phyloP scores from a whole-genome alignment of 768 basidiomycete species.

The Rossbeevera mucosa region DNA sequence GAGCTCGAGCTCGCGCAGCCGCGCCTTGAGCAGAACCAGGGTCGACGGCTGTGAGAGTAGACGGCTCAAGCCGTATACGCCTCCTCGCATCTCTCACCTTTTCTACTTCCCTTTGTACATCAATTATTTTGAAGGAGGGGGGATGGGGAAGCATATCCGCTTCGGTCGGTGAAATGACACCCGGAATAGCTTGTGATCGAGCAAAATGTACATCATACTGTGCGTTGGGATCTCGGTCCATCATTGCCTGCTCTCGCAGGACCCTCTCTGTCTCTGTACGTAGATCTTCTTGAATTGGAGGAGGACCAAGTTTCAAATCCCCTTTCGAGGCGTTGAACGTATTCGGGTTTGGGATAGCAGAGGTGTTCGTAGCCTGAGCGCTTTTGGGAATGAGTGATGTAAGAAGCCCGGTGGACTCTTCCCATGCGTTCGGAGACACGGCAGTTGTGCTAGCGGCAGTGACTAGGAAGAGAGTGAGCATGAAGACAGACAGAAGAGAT shows the following conservation, averaged over 20 bases:
- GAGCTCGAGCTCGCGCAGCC: slow-evolving; percentile 51
- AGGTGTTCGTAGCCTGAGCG: slow-evolving; percentile 34
- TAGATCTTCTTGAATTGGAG: slow-evolving; percentile 75
- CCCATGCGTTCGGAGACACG: slow-evolving; percentile 65
- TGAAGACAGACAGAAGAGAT: background rate
- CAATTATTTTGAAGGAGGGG: slow-evolving; percentile 73
- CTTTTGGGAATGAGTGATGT: slow-evolving; percentile 70
- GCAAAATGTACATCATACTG: slow-evolving; percentile 60
- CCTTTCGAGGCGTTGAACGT: slow-evolving; percentile 75
- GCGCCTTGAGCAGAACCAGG: slow-evolving; percentile 54
- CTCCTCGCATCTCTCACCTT: slow-evolving; percentile 86
- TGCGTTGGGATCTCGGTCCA: slow-evolving; percentile 62
- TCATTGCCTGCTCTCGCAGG: slow-evolving; percentile 75
- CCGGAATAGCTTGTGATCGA: slow-evolving; percentile 47
- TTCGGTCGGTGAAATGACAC: slow-evolving; percentile 59
- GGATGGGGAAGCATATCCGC: slow-evolving; percentile 79
- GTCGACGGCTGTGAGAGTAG: slow-evolving; percentile 53
- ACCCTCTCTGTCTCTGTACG: slow-evolving; percentile 75
- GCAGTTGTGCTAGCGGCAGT: slow-evolving; percentile 65
- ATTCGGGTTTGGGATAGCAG: slow-evolving; percentile 53
- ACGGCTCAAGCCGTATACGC: slow-evolving; percentile 85
- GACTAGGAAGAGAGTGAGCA: slow-evolving; percentile 42
- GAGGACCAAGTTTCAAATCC: slow-evolving; percentile 80
- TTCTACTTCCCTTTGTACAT: slow-evolving; percentile 89
- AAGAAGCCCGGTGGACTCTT: slow-evolving; percentile 81